Evolutionary conservation across 495 filamentous ascomycete genomes (phyloP).

Genomic region (Penicillium herquei): DNA sequence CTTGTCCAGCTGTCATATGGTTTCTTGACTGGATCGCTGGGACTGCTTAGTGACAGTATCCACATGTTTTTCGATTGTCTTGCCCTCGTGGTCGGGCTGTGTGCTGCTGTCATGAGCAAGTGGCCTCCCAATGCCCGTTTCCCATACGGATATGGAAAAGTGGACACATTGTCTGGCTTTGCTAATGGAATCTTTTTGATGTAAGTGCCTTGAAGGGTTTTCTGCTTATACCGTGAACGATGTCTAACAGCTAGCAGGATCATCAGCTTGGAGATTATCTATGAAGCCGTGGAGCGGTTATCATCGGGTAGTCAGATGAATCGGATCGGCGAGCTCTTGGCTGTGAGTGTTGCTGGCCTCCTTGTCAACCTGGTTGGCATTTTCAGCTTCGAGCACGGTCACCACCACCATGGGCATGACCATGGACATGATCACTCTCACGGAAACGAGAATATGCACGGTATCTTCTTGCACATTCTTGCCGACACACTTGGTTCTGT

Average conservation of each 20-base stretch:
- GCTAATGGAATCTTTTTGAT: constrained; percentile 96
- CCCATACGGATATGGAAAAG: constrained; percentile 94
- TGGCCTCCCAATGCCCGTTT: constrained; percentile 88
- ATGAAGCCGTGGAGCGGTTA: constrained; percentile 87
- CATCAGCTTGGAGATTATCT: constrained; percentile 94
- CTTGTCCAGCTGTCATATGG: constrained; percentile 91
- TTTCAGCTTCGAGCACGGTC: constrained; percentile 75
- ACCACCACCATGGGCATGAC: constrained; percentile 54
- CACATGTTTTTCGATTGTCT: constrained; percentile 99
- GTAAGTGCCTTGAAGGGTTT: constrained; percentile 43
- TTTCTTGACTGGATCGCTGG: constrained; percentile 86
- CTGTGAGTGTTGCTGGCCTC: constrained; percentile 81
- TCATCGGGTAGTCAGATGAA: constrained; percentile 78
- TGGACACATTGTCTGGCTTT: constrained; percentile 94
- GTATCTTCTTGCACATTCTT: constrained; percentile 95
- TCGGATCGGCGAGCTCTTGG: constrained; percentile 79
- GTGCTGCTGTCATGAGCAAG: constrained; percentile 95
- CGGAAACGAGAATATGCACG: constrained; percentile 97
- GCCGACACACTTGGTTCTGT: constrained; percentile 94
- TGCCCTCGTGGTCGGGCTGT: constrained; percentile 84
- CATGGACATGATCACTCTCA: constrained; percentile 70
- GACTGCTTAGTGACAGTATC: constrained; percentile 92
- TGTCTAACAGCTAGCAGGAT: constrained; percentile 55
- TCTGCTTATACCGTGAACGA: neutral
- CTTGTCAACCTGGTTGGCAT: constrained; percentile 91